Conservation (phyloP, 192 early-diverging fungal species). For the Phycomyces nitens region DNA sequence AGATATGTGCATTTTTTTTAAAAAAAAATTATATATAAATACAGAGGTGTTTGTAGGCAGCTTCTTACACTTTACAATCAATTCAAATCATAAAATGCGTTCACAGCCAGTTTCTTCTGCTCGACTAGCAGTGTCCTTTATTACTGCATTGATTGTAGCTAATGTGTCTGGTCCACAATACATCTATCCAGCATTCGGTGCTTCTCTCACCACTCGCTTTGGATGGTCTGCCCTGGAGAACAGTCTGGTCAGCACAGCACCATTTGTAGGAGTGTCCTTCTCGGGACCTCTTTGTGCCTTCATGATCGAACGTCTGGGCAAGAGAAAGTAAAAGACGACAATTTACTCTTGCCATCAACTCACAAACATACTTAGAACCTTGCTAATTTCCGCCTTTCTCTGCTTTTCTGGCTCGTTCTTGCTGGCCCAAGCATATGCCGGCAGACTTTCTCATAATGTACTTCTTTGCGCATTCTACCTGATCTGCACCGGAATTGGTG, state of each 20-base stretch:
- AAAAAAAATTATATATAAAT: too few species aligned
- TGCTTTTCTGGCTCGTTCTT: slow-evolving; percentile 22
- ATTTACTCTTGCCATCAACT: background rate
- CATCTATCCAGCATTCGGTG: slow-evolving; percentile 28
- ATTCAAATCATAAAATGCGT: too few species aligned
- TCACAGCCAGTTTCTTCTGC: background rate
- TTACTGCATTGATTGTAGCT: slow-evolving; percentile 23
- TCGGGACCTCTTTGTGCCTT: slow-evolving; percentile 31
- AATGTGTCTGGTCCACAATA: slow-evolving; percentile 35
- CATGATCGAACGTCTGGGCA: slow-evolving; percentile 22
- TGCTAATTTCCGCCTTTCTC: slow-evolving; percentile 16
- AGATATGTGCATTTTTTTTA: too few species aligned
- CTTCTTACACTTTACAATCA: too few species aligned
- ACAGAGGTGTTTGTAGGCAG: too few species aligned
- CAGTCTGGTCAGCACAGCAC: slow-evolving; percentile 32
- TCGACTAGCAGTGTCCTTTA: slow-evolving; percentile 19
- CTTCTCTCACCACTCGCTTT: slow-evolving; percentile 22
- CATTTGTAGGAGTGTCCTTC: slow-evolving; percentile 30
- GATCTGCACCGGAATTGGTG: slow-evolving; percentile 17
- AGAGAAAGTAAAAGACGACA: slow-evolving; percentile 6
- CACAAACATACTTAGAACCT: slow-evolving; percentile 2
- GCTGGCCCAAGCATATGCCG: slow-evolving; percentile 28
- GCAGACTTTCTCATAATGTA: slow-evolving; percentile 15
- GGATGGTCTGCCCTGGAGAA: slow-evolving; percentile 31
- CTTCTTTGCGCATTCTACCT: slow-evolving; percentile 28